Conservation (phyloP, 805 yeast genomes). For the Kregervanrija fluxuum region DNA sequence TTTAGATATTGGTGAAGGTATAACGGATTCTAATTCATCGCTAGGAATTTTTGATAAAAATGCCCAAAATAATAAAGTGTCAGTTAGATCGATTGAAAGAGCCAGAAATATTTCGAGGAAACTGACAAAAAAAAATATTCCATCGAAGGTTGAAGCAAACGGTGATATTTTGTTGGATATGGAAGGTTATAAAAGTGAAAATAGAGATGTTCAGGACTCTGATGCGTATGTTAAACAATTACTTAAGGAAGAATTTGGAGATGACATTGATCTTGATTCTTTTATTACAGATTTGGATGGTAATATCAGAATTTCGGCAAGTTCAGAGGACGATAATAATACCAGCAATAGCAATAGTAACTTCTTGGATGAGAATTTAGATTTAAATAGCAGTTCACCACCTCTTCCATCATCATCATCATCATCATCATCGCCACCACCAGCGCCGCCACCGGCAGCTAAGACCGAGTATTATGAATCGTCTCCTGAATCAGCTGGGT, state of each 20-base stretch:
- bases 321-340: conserved; percentile 16
- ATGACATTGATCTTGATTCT: conserved; percentile 36
- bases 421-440: background rate
- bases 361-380: conserved; percentile 12
- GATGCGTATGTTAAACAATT: conserved; percentile 70
- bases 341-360: background rate
- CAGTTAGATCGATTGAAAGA: conserved; percentile 33
- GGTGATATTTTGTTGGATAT: conserved; percentile 90
- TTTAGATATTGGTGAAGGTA: conserved; percentile 37
- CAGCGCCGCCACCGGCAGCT: conserved; percentile 1
- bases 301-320: conserved; percentile 44
- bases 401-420: background rate
- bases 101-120: conserved; percentile 58
- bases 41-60: background rate
- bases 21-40: conserved; percentile 1
- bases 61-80: background rate
- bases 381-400: conserved; percentile 6
- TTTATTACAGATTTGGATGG: conserved; percentile 61
- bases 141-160: conserved; percentile 77
- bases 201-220: conserved; percentile 65
- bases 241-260: conserved; percentile 68
- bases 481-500: conserved; percentile 16
- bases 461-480: conserved; percentile 3
- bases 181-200: conserved; percentile 91
- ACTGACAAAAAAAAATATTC: conserved; percentile 68